A percentile compares a stretch with the other conserved stretches of the same genome.
Conservation (phyloP, 495 filamentous ascomycete species). For the Talaromyces nanjingensis region DNA sequence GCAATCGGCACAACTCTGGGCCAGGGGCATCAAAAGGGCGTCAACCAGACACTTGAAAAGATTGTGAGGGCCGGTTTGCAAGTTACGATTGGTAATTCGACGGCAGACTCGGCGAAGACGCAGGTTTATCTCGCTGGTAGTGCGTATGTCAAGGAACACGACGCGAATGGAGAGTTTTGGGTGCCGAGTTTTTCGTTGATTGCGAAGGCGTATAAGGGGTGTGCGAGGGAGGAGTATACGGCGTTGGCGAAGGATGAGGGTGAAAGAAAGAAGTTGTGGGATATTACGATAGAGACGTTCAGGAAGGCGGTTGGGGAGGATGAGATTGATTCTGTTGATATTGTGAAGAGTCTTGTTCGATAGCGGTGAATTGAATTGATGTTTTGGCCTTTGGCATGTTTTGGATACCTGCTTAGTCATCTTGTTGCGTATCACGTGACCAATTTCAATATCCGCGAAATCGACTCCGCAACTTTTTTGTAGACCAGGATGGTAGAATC, state of each 20-base stretch:
- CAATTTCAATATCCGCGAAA: neutral
- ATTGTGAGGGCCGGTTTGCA: neutral
- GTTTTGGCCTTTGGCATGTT: neutral
- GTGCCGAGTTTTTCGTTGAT: constrained; percentile 10
- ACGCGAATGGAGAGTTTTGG: constrained; percentile 15
- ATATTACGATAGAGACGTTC: constrained; percentile 11
- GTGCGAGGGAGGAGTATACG: constrained; percentile 11
- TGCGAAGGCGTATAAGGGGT: constrained; percentile 10
- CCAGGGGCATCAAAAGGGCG: neutral
- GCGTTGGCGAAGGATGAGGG: constrained; percentile 10
- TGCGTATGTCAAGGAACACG: constrained; percentile 9
- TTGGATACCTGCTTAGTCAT: constrained; percentile 5
- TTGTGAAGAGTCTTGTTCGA: constrained; percentile 7
- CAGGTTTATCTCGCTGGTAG: constrained; percentile 16
- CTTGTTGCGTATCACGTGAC: neutral
- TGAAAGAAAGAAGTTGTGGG: constrained; percentile 14
- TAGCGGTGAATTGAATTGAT: neutral
- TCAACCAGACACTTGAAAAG: constrained; percentile 2
- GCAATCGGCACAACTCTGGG: neutral
- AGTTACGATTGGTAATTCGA: constrained; percentile 9
- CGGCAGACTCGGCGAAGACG: constrained; percentile 15
- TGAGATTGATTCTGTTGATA: constrained; percentile 10
- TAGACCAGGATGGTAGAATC: neutral
- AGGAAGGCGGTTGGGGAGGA: constrained; percentile 12
- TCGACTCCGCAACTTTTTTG: constrained; percentile 8